Evolutionary conservation across 768 basidiomycete species (phyloP), one percentile per base, ranked within the genome.

Genomic region (Auriscalpium orientale): DNA sequence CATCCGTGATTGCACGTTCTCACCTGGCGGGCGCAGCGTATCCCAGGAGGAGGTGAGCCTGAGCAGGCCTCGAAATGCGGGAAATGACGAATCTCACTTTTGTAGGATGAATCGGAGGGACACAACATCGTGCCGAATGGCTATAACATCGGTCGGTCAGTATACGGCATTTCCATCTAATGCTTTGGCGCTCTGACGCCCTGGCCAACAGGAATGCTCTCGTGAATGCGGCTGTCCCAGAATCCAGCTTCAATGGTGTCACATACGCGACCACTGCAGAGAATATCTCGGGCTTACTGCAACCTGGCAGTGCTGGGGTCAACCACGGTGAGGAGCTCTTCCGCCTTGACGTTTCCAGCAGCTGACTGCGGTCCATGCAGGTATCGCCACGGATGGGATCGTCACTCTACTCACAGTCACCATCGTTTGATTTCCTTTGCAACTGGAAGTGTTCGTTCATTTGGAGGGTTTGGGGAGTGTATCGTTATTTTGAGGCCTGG

Each of bases 281-380:
- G 61, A 77, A 77, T 49, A 48, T 86, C 21, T 78, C 77, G 2
- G 82, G 81, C 6, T 71, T 88, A 20, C 73, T 87, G 56, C 62
- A 77, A 3, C 59, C 79, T 8, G 85, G 85, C 7, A 68, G 72
- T 22, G 49, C 65, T 0, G 81, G 83, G 3, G 61, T 82, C n/a
- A 80, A 82, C 56, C 80, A 80, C 38, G 78, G 80, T 82, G 45
- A 56, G 58, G 21, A 20, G 18, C 2, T 43, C 3, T n/a, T n/a
- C 4, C 18, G 18, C 40, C 13, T 18, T 43, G 43, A 11, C 2
- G 9, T n/a, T 20, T 22, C 10, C 28, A n/a, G 43, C 15, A 12
- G 2, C 2, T 11, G 13, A 53, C 20, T 16, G 11, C 15, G 4
- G 18, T 10, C 35, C 13, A 34, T 49, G 4, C 46, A 62, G 61